Conservation (phyloP, 495 filamentous ascomycete species). For the Thozetella sp. region DNA sequence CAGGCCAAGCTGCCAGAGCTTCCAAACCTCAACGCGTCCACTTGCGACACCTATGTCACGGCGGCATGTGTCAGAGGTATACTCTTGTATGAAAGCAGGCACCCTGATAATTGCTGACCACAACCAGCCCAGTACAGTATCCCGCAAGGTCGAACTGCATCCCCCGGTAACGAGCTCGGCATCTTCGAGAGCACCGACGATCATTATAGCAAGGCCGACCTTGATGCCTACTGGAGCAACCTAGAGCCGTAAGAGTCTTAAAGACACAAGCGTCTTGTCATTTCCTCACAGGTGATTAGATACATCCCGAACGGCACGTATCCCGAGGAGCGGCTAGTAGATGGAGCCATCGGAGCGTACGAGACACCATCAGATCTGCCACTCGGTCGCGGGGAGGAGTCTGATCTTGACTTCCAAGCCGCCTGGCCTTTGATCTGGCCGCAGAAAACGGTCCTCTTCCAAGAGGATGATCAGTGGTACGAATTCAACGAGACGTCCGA, state of each 20-base stretch:
- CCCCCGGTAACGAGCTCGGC: conserved; percentile 17
- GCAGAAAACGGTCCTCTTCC: conserved; percentile 56
- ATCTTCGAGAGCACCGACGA: conserved; percentile 15
- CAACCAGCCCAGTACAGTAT: conserved; percentile 21
- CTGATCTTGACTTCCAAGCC: conserved; percentile 20
- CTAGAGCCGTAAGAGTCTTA: conserved; percentile 21
- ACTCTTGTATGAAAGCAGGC: not conserved
- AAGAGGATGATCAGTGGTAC: conserved; percentile 51
- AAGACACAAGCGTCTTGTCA: not conserved
- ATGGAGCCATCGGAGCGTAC: conserved; percentile 17
- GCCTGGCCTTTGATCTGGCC: conserved; percentile 44
- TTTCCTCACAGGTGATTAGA: conserved; percentile 1
- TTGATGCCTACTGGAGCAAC: conserved; percentile 57
- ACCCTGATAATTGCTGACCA: not conserved
- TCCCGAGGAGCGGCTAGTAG: conserved; percentile 19
- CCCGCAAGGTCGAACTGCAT: conserved; percentile 12
- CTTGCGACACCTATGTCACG: conserved; percentile 16
- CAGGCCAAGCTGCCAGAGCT: conserved; percentile 4
- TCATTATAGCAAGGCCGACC: conserved; percentile 45
- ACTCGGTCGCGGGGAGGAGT: conserved; percentile 12
- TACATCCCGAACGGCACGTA: conserved; percentile 20
- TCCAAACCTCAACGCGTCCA: conserved; percentile 13
- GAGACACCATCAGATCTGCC: conserved; percentile 19
- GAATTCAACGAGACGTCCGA: conserved; percentile 1
- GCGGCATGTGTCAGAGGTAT: conserved; percentile 20